Evolutionary conservation across 1,284 basidiomycete genomes (phyloP), one percentile per base, ranked within the genome.

Genomic region (Ceratorhiza oryzae-sativae): DNA sequence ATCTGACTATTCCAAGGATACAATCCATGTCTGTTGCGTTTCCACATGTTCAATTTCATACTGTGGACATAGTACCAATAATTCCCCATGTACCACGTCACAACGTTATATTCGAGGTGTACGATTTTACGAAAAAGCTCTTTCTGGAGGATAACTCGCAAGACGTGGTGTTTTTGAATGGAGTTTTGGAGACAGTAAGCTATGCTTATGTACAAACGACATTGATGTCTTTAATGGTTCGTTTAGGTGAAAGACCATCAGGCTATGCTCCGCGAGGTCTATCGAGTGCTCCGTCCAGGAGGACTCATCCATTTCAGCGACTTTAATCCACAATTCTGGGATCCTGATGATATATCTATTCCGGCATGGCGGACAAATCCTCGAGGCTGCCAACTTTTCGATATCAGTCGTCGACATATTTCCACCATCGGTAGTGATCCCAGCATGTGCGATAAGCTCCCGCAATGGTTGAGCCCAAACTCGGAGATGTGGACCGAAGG

Each of bases 241-340:
- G 8, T 6, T 8, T 25, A 56, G 53, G 53, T 56, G 9, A 56
- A 30, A 56, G 27, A 56, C 53, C 30, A 56, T 30, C 53, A 9
- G 6, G 25, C 53, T 13, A 6, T 56, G 20, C 27, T 56, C 5
- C 53, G 18, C 27, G 53, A 56, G 27, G 20, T 32, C 8, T 27
- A 56, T n/a, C 10, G 53, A 13, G 53, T 56, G 25, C 53, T 56
- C 27, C 53, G 53, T 15, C 53, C 53, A n/a, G 53, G 53, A 8
- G 53, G 53, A 15, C 53, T 56, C 53, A 32, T 56, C 8, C 20
- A 56, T 15, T 23, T 56, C 13, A n/a, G 53, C 9, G 53, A 56
- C 5, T 56, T 56, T n/a, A 15, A 32, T 18, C 53, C 53, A 32
- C 8, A 27, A 3, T 15, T 56, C 13, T 56, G 53, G 53, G 27